Percentiles rank a stretch among this genome's conserved stretches.
phyloP scores from a whole-genome alignment of 257 asterid species.

The Euphrasia confusa region DNA sequence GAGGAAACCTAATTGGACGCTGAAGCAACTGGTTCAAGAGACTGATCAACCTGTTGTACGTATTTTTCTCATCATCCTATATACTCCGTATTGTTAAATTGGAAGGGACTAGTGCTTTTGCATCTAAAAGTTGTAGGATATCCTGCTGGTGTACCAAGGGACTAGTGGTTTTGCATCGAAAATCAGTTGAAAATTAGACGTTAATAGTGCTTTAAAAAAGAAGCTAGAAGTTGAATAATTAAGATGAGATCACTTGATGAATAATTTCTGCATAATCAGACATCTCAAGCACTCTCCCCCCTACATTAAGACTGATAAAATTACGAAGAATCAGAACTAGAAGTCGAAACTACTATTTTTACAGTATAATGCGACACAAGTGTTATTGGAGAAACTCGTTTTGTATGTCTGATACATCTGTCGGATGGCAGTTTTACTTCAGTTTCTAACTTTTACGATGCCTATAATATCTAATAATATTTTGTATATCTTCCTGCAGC shows the following conservation, averaged over 20 bases:
- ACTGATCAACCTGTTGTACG: slow-evolving; percentile 95
- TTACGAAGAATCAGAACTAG: too few relatives aligned
- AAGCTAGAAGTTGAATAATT: not conserved
- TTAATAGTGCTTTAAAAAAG: too few relatives aligned
- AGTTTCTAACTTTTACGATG: not conserved
- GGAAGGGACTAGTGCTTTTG: too few relatives aligned
- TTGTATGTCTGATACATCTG: not conserved
- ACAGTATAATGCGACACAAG: too few relatives aligned
- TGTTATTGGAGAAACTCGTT: not conserved
- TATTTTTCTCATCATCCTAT: slow-evolving; percentile 11
- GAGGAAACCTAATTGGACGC: slow-evolving; percentile 83
- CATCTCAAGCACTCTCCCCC: not conserved
- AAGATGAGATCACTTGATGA: not conserved
- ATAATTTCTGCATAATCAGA: not conserved
- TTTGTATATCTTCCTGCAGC: slow-evolving; percentile 44
- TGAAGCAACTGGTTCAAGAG: slow-evolving; percentile 86
- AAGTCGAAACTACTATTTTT: too few relatives aligned
- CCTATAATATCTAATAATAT: slow-evolving; percentile 8
- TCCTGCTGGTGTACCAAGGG: too few relatives aligned
- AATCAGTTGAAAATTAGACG: not conserved
- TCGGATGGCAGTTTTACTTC: not conserved
- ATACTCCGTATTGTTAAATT: not conserved
- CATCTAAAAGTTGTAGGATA: too few relatives aligned
- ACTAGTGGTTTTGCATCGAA: too few relatives aligned
- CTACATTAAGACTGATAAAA: too few relatives aligned